Conservation (phyloP, 495 filamentous ascomycete genomes). For the Penicillium steckii region DNA sequence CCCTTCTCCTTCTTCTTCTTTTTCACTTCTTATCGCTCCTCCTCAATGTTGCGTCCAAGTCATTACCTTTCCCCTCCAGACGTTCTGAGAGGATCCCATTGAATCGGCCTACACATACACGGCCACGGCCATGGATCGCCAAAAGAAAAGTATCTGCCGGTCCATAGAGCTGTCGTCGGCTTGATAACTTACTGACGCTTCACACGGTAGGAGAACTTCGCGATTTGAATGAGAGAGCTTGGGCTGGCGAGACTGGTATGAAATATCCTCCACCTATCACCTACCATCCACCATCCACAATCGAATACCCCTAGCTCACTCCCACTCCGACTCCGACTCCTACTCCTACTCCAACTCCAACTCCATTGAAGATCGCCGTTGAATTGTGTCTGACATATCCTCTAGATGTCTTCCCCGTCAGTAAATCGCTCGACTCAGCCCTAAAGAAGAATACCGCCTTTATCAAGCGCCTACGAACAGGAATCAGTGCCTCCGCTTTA, state of each 20-base stretch:
- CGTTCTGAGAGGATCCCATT: constrained; percentile 40
- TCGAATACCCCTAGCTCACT: background rate
- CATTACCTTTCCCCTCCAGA: constrained; percentile 41
- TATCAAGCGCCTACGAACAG: constrained; percentile 93
- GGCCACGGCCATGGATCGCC: constrained; percentile 71
- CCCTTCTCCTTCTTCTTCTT: background rate
- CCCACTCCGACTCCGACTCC: background rate
- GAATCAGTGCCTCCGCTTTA: constrained; percentile 73
- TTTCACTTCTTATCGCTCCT: background rate
- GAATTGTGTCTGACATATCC: no score
- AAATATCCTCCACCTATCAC: background rate
- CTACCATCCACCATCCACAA: background rate
- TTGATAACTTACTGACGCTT: constrained; percentile 14
- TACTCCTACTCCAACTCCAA: background rate
- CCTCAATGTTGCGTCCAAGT: constrained; percentile 47
- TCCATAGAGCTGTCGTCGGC: background rate
- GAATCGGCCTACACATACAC: constrained; percentile 10
- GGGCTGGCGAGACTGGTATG: constrained; percentile 83
- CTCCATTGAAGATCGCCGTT: no score
- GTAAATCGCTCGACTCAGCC: constrained; percentile 85
- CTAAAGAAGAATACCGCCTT: constrained; percentile 99
- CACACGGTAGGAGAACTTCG: constrained; percentile 73
- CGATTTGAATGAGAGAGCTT: constrained; percentile 79
- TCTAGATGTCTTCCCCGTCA: constrained; percentile 76
- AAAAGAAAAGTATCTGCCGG: constrained; percentile 69